These are phyloP conservation scores for Areca catechu DNA, from an alignment of 176 grass and related monocot genomes.

Conservation along the genomic window DNA sequence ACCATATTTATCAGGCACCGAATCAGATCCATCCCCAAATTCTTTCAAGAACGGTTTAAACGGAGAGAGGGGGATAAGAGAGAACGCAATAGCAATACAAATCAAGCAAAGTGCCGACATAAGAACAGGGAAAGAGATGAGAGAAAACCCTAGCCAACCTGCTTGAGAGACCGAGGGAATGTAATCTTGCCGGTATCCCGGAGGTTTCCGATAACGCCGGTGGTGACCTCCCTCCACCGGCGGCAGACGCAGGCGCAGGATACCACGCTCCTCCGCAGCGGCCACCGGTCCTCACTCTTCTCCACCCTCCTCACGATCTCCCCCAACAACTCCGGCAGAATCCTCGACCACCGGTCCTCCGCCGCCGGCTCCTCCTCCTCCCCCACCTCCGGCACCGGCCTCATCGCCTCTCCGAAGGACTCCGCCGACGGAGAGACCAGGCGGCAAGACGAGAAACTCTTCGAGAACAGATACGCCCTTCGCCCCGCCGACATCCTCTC, in stretches of 20 bases:
- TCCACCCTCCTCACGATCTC: constrained; percentile 19
- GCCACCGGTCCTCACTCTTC: constrained; percentile 3
- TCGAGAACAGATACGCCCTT: too few relatives aligned
- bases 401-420: not conserved
- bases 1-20: too few relatives aligned
- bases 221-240: constrained; percentile 18
- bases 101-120: too few relatives aligned
- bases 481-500: too few relatives aligned
- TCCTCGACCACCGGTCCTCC: constrained; percentile 15
- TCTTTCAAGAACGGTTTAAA: not conserved
- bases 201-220: constrained; percentile 8
- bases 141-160: not conserved
- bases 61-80: not conserved
- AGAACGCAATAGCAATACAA: too few relatives aligned
- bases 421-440: not conserved
- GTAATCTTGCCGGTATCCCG: constrained; percentile 14
- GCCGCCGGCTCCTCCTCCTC: not conserved
- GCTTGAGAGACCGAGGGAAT: constrained; percentile 12
- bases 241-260: constrained; percentile 20
- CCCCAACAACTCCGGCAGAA: constrained; percentile 12
- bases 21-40: constrained; percentile 4
- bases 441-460: too few relatives aligned
- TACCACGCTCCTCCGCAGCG: constrained; percentile 19
- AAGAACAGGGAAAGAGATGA: too few relatives aligned
- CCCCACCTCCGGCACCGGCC: not conserved